A percentile compares a stretch with the other conserved stretches of the same genome.
Evolutionary conservation across 2,329 filamentous ascomycete genomes (phyloP).

Genomic region (Beauveria asiatica): DNA sequence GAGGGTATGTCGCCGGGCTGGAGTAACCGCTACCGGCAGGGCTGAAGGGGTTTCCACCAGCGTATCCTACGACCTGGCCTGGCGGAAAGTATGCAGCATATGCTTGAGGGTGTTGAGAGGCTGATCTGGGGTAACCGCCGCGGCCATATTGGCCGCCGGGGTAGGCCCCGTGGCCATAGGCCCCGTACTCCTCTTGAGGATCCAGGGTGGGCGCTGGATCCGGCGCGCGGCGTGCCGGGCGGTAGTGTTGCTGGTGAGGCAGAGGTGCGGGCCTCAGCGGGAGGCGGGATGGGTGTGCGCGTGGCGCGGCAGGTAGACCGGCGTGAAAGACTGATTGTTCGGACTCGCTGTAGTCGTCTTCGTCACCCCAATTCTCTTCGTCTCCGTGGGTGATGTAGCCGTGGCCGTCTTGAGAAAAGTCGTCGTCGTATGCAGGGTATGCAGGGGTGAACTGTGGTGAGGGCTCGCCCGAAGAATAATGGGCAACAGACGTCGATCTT

Average conservation of each 20-base stretch:
- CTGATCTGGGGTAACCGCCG: constrained; percentile 9
- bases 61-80: constrained; percentile 32
- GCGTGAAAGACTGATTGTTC: constrained; percentile 1
- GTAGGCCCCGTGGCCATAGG: constrained; percentile 30
- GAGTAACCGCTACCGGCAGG: constrained; percentile 29
- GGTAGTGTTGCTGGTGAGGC: constrained; percentile 28
- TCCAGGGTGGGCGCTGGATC: constrained; percentile 55
- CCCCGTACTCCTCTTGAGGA: constrained; percentile 52
- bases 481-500: constrained; percentile 8
- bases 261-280: constrained; percentile 16
- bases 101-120: constrained; percentile 17
- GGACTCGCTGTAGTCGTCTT: constrained; percentile 4
- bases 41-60: constrained; percentile 33
- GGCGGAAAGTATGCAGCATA: constrained; percentile 24
- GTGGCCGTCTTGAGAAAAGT: constrained; percentile 2
- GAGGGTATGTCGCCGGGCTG: background rate
- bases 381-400: constrained; percentile 6
- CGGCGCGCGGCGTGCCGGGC: constrained; percentile 31
- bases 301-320: background rate
- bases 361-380: constrained; percentile 8
- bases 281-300: constrained; percentile 19
- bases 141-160: constrained; percentile 13
- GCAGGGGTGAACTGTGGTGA: constrained; percentile 5
- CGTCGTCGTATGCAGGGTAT: background rate
- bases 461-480: constrained; percentile 8